Base-by-base conservation (phyloP, 306 rosid genomes). In the Prinsepia uniflora region DNA sequence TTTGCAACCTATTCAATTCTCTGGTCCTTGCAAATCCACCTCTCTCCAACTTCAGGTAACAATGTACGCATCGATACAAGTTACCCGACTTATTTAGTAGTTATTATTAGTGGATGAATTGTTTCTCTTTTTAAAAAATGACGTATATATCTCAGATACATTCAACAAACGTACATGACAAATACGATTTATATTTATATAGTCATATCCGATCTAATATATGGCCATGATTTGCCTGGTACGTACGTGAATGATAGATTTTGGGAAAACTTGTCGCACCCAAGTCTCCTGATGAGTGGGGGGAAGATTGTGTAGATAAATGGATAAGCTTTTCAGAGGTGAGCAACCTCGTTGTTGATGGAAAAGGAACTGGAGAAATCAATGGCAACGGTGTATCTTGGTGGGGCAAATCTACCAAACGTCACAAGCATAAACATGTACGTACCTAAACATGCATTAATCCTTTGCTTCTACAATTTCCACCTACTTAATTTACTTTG, bases 1-100 rank as follows among this genome's bases (percentile, higher is more conserved):
- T 18, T 9, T 85, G 42, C 39, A 10, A 10, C 65, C 47, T 41
- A 46, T 3, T 2, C 5, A 0, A 20, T 82, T 85, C 19, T 3
- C 10, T 1, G 84, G 89, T 61, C 84, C 86, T 22, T 85, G 86
- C 70, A 36, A 56, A 12, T 71, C 89, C 20, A 70, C 8, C 36
- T 72, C 41, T 9, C 20, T 72, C 14, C 73, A 71, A 11, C 14
- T 67, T 8, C 54, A 75, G 68, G 79, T 75, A 63, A 63, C 18
- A 12, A 60, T 10, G n/a, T n/a, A n/a, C n/a, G 2, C 17, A 34
- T 30, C 36, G 36, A 30, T 30, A 30, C 36, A 2, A 3, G 36
- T 30, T 2, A 30, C 36, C 36, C 36, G 36, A 1, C 4, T 30
- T 30, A 30, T 30, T 30, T 30, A 30, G 4, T 30, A 30, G 4